Conservation (phyloP, 1,284 basidiomycete species). For the Ustilago shanxiensis region DNA sequence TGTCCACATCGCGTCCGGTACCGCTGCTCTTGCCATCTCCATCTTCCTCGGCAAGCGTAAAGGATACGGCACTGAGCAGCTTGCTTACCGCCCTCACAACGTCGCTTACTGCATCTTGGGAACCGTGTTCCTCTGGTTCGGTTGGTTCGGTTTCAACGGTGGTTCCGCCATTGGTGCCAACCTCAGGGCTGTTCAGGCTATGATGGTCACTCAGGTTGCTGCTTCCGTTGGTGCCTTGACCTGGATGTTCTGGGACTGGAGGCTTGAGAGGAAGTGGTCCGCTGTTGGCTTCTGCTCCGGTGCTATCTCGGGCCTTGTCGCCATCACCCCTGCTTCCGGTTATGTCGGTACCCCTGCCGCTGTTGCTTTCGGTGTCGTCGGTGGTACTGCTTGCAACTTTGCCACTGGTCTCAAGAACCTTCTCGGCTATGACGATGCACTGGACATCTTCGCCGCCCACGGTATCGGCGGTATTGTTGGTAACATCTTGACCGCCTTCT, state of each 20-base stretch:
- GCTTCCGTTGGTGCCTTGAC: constrained; percentile 76
- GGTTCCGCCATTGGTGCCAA: constrained; percentile 71
- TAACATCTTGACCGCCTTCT: constrained; percentile 85
- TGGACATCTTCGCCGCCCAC: constrained; percentile 86
- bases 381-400: constrained; percentile 88
- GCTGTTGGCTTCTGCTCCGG: constrained; percentile 94
- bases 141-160: constrained; percentile 70
- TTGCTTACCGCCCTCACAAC: constrained; percentile 71
- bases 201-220: constrained; percentile 76
- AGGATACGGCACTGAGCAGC: constrained; percentile 71
- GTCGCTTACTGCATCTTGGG: constrained; percentile 71
- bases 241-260: constrained; percentile 70
- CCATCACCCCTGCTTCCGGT: constrained; percentile 76
- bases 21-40: constrained; percentile 68
- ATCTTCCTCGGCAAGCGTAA: constrained; percentile 71
- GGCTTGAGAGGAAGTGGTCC: constrained; percentile 72
- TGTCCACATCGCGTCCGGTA: constrained; percentile 71
- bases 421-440: constrained; percentile 71
- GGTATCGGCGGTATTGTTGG: constrained; percentile 89
- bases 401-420: constrained; percentile 88
- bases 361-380: constrained; percentile 76
- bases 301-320: constrained; percentile 88
- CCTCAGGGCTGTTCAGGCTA: constrained; percentile 71
- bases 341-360: constrained; percentile 67
- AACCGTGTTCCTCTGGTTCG: constrained; percentile 72